A percentile compares a stretch with the other conserved stretches of the same genome.
Evolutionary conservation across 805 yeast species (phyloP).

Genomic region (Metschnikowia hibisci): DNA sequence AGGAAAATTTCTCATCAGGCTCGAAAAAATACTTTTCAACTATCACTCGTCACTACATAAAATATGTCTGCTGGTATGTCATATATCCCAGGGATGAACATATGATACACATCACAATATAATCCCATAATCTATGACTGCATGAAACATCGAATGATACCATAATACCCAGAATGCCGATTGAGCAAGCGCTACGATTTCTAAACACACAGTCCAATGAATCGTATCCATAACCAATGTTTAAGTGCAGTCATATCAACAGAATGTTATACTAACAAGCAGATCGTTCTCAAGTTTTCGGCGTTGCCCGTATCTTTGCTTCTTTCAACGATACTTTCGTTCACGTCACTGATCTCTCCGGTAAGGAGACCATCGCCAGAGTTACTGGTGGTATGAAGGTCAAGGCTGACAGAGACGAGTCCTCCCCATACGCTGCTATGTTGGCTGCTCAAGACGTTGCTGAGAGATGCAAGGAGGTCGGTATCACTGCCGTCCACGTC

Average conservation of each 20-base stretch:
- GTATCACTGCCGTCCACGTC: conserved; percentile 99
- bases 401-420: conserved; percentile 99
- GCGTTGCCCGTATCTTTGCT: conserved; percentile 99
- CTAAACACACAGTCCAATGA: background rate
- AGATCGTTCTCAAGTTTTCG: conserved; percentile 96
- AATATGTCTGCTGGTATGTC: conserved; percentile 24
- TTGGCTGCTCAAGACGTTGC: conserved; percentile 99
- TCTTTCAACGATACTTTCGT: conserved; percentile 99
- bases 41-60: conserved; percentile 14
- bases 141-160: background rate
- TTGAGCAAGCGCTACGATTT: background rate
- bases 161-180: no score
- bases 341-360: conserved; percentile 98
- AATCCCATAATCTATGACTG: background rate
- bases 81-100: background rate
- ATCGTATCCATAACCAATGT: background rate
- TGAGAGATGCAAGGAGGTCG: conserved; percentile 98
- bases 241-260: no score
- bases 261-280: conserved; percentile 12
- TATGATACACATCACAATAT: background rate
- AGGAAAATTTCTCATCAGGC: conserved; percentile 19
- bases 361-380: conserved; percentile 99
- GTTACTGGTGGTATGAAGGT: conserved; percentile 99
- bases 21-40: conserved; percentile 14
- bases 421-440: conserved; percentile 99